These are phyloP conservation scores for Yueomyces sp. DNA, from an alignment of 1,139 yeast genomes.

Conservation along the genomic window DNA sequence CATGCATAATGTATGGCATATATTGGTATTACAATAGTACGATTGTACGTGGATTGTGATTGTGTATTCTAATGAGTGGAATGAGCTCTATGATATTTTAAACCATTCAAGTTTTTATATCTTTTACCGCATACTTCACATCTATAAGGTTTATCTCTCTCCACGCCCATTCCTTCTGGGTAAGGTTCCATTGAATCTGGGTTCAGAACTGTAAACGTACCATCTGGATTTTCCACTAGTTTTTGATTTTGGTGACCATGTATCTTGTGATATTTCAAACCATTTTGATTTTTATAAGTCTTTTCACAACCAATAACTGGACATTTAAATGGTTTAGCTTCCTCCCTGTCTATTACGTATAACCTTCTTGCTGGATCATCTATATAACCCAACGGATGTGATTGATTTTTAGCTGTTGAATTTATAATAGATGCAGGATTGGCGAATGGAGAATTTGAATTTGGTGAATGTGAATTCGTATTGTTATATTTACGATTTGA, in stretches of 20 bases:
- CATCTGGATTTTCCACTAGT: constrained; percentile 81
- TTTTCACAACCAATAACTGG: constrained; percentile 98
- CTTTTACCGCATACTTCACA: constrained; percentile 98
- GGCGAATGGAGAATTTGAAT: not conserved
- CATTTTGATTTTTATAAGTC: constrained; percentile 94
- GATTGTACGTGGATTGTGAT: not conserved
- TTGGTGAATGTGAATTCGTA: not conserved
- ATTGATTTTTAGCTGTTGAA: not conserved
- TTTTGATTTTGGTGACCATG: constrained; percentile 98
- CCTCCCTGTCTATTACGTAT: constrained; percentile 84
- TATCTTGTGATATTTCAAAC: constrained; percentile 84
- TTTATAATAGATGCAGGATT: not conserved
- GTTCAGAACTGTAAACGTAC: constrained; percentile 82
- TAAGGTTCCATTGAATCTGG: constrained; percentile 87
- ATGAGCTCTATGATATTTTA: constrained; percentile 95
- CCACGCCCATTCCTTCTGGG: constrained; percentile 86
- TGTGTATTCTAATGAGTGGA: constrained; percentile 56
- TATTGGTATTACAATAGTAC: too few species aligned
- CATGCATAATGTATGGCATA: too few species aligned
- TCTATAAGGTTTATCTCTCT: constrained; percentile 94
- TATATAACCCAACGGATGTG: constrained; percentile 45
- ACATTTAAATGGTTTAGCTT: constrained; percentile 90
- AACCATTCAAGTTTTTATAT: constrained; percentile 88
- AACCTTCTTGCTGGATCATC: constrained; percentile 92
- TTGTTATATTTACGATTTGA: not conserved